Evolutionary conservation across 768 basidiomycete species (phyloP), one percentile per base, ranked within the genome.

Genomic region (Russula emetica): DNA sequence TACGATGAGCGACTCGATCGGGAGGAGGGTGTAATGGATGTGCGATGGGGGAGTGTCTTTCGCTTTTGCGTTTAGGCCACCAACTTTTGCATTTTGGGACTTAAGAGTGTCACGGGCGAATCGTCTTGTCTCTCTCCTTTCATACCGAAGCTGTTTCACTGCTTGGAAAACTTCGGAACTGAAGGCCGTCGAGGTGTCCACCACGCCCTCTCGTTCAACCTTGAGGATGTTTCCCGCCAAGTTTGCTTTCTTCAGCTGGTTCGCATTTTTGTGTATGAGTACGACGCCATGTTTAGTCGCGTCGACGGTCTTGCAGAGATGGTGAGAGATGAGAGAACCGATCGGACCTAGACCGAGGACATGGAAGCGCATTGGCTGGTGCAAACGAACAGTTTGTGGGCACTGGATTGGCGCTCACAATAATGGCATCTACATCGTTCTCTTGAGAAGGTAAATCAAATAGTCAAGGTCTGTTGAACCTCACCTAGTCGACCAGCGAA

Each of bases 291-390:
- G 79, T 18, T 75, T 69, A 32, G 63, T 42, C 13, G 72, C 64
- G 22, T 84, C 79, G 56, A 91, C 77, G 58, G 78, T 74, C 55
- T 78, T 79, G 45, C 90, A 86, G 45, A 98, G 82, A 72, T 95
- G 83, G 73, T 88, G 84, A 18, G 94, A 82, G 67, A 98, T 67
- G 63, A 98, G 84, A 32, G 85, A 84, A 60, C 95, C 95, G 66
- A 96, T 83, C 50, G 92, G 81, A 55, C 93, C 93, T 47, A 93
- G 74, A 69, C 94, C 93, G 66, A 91, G 80, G 67, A 90, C 71
- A 77, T 90, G 87, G 72, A 88, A 81, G 66, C 81, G 86, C 88
- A 92, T 90, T 66, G 63, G 66, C 54, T 52, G 49, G 30, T 52
- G 45, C n/a, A 30, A 45, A 7, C 5, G 38, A 42, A 42, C 50